Evolutionary conservation across 2,329 filamentous ascomycete species (phyloP), one percentile per base, ranked within the genome.

Genomic region (Hortaea sp.): DNA sequence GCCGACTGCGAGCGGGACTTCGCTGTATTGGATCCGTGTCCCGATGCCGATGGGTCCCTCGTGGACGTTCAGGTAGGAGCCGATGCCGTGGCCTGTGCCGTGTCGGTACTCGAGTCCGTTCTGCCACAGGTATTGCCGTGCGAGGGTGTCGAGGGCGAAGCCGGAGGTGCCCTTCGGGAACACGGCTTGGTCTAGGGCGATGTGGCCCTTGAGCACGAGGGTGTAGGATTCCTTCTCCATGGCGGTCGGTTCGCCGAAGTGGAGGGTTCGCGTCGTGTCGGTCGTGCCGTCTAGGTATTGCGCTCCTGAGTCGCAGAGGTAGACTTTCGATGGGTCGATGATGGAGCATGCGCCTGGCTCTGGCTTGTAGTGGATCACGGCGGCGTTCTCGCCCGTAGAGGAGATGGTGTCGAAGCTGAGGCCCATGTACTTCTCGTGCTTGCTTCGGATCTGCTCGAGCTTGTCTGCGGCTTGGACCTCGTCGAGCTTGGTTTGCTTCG

Each of bases 41-140:
- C 92, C 92, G 50, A 98, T 94, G 13, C 92, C 92, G 51, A 98
- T 94, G 1, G 92, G 92, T 0, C 92, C 92, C 69, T 98, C 92
- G 63, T 98, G 92, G 0, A 98, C 92, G 56, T 98, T 98, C 55
- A 98, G 71, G 67, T 84, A 98, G 1, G 88, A 95, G 29, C 92
- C 92, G 32, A 98, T 85, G 39, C 92, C 92, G 63, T 98, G 92
- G 7, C 92, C 92, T 4, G 92, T 98, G 47, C 92, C 92, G 63
- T 98, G 92, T 34, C 92, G 81, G 67, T 95, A 98, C 63, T 98
- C 92, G 9, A 98, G 74, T 0, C 92, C 92, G 60, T 90, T 77
- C 61, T 86, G 84, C 92, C 92, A 98, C 49, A 98, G 75, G 60
- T 86, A 85, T 59, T 98, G 92, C 46, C 92, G 82, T 10, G 92